phyloP scores from a whole-genome alignment of 108 stramenopile genomes.

The Nitzschia sp. region DNA sequence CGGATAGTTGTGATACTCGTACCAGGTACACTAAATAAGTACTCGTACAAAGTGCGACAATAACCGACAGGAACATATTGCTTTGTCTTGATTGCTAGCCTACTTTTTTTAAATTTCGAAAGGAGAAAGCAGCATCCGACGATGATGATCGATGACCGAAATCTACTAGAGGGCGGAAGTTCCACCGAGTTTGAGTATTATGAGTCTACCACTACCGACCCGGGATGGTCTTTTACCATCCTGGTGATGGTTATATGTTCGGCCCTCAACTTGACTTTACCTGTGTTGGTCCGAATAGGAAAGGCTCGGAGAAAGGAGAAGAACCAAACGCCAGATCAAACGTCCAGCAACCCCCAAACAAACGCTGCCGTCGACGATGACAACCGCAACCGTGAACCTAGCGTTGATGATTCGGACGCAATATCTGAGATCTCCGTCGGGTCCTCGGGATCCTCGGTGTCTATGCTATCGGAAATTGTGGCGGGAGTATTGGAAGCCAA shows the following conservation, averaged over 20 bases:
- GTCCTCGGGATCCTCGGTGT: neutral
- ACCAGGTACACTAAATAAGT: too few relatives aligned
- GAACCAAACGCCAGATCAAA: too few relatives aligned
- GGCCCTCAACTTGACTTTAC: constrained; percentile 8
- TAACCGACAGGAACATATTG: too few relatives aligned
- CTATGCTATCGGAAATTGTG: neutral
- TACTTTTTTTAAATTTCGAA: too few relatives aligned
- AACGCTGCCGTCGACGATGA: neutral
- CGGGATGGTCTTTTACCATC: constrained; percentile 30
- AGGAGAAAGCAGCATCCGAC: too few relatives aligned
- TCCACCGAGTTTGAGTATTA: constrained; percentile 25
- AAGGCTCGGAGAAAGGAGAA: neutral
- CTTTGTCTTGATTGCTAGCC: too few relatives aligned
- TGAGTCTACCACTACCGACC: constrained; percentile 35
- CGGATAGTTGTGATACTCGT: too few relatives aligned
- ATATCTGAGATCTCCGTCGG: neutral
- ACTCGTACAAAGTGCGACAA: too few relatives aligned
- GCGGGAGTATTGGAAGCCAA: too few relatives aligned
- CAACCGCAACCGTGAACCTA: neutral
- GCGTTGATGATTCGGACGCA: neutral
- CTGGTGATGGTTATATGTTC: constrained; percentile 18
- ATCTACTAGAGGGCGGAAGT: neutral
- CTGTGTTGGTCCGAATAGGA: constrained; percentile 8
- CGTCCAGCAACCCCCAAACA: neutral
- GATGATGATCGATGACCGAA: neutral